Evolutionary conservation across 768 basidiomycete genomes (phyloP).

Genomic region (Trametes elegans): DNA sequence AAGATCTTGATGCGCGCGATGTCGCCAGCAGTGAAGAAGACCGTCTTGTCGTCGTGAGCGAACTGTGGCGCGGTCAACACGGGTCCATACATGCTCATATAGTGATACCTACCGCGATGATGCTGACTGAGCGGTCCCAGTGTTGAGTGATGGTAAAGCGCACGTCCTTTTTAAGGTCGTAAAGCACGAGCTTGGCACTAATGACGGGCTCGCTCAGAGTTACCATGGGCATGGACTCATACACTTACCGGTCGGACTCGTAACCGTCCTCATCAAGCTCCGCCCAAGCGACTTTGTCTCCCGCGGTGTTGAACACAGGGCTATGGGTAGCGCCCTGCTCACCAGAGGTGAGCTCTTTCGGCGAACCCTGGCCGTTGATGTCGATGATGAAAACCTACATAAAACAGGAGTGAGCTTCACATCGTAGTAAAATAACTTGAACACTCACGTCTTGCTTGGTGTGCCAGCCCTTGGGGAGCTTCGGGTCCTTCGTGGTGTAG

Average conservation of each 20-base stretch:
- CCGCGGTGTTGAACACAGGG: constrained; percentile 67
- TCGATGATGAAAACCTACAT: constrained; percentile 67
- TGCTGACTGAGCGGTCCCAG: constrained; percentile 82
- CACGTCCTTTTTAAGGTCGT: constrained; percentile 65
- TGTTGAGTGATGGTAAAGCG: constrained; percentile 71
- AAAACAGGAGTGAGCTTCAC: neutral
- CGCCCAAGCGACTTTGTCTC: constrained; percentile 80
- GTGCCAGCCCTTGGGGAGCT: constrained; percentile 75
- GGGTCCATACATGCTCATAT: neutral
- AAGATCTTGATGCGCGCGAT: constrained; percentile 76
- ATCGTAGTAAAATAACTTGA: too few relatives aligned
- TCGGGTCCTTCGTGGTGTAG: constrained; percentile 84
- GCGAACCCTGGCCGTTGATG: constrained; percentile 47
- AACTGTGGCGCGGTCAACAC: constrained; percentile 46
- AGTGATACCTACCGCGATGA: constrained; percentile 48
- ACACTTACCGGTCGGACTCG: constrained; percentile 76
- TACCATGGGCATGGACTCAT: neutral
- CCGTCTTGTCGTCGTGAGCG: constrained; percentile 61
- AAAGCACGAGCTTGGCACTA: constrained; percentile 77
- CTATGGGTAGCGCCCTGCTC: constrained; percentile 78
- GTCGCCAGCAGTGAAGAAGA: constrained; percentile 79
- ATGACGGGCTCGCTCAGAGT: neutral
- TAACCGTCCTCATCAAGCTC: constrained; percentile 87
- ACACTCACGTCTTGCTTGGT: constrained; percentile 78
- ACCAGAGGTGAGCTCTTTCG: constrained; percentile 76